phyloP scores from a whole-genome alignment of 495 filamentous ascomycete genomes.

The Cetradonia linearis region DNA sequence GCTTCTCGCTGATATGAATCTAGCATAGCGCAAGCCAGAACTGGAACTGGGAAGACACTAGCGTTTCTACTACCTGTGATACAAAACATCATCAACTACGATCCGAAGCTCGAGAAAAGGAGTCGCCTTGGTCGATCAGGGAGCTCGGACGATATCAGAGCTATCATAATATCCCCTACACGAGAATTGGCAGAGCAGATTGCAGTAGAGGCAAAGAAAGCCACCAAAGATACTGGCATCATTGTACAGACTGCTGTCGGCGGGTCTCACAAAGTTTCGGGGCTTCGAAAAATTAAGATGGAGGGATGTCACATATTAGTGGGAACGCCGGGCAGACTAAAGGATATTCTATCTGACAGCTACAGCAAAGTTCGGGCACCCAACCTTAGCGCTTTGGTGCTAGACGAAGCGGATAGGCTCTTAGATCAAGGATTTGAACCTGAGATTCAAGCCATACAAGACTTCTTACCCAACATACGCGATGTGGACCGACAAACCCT shows the following conservation, averaged over 20 bases:
- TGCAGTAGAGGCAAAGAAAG: slow-evolving; percentile 63
- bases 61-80: slow-evolving; percentile 71
- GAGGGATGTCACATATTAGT: slow-evolving; percentile 84
- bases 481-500: slow-evolving; percentile 73
- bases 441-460: slow-evolving; percentile 62
- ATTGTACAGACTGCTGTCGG: slow-evolving; percentile 81
- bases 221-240: slow-evolving; percentile 57
- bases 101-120: slow-evolving; percentile 41
- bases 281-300: slow-evolving; percentile 51
- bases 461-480: slow-evolving; percentile 48
- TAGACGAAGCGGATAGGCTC: slow-evolving; percentile 91
- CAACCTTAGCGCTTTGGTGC: slow-evolving; percentile 64
- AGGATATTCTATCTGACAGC: slow-evolving; percentile 70
- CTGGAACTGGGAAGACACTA: slow-evolving; percentile 80
- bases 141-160: slow-evolving; percentile 60
- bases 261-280: slow-evolving; percentile 60
- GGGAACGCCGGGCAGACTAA: slow-evolving; percentile 80
- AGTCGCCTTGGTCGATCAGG: slow-evolving; percentile 26
- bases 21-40: slow-evolving; percentile 81
- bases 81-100: slow-evolving; percentile 55
- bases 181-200: slow-evolving; percentile 95
- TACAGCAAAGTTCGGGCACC: slow-evolving; percentile 57
- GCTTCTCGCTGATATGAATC: slow-evolving; percentile 23
- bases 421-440: slow-evolving; percentile 81
- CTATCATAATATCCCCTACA: slow-evolving; percentile 87